phyloP scores from a whole-genome alignment of 2,329 filamentous ascomycete genomes.

The Fusarium begoniae region DNA sequence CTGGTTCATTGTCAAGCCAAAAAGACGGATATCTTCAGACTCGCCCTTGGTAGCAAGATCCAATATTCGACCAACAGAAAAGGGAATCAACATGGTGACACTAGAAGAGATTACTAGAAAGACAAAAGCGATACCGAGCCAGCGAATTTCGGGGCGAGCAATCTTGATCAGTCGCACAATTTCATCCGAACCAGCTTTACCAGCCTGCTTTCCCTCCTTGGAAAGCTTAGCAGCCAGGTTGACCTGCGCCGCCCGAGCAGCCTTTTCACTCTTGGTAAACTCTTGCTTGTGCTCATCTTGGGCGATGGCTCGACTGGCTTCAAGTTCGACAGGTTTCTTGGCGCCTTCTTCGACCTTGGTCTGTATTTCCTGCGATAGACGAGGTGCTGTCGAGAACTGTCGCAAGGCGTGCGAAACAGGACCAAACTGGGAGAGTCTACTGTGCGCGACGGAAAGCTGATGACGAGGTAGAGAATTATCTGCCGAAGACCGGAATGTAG shows the following conservation, averaged over 20 bases:
- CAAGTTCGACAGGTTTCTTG: conserved; percentile 49
- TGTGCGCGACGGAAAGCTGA: conserved; percentile 1
- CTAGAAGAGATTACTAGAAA: conserved; percentile 89
- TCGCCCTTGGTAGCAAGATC: conserved; percentile 85
- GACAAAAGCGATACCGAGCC: conserved; percentile 80
- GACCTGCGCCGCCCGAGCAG: conserved; percentile 84
- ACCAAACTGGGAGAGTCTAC: conserved; percentile 11
- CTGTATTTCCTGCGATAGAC: conserved; percentile 36
- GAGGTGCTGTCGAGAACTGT: conserved; percentile 44
- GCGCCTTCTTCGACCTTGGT: conserved; percentile 45
- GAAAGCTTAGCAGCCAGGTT: conserved; percentile 89
- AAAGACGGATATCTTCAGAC: conserved; percentile 73
- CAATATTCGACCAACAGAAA: conserved; percentile 94
- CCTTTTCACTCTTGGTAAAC: conserved; percentile 80
- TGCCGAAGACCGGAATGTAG: conserved; percentile 34
- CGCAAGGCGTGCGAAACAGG: conserved; percentile 37
- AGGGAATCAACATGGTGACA: conserved; percentile 96
- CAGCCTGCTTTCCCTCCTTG: conserved; percentile 74
- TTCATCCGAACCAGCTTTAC: conserved; percentile 73
- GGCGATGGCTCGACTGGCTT: conserved; percentile 45
- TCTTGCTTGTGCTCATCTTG: conserved; percentile 51
- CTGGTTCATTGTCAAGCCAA: conserved; percentile 84
- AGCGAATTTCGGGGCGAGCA: conserved; percentile 82
- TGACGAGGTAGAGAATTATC: conserved; percentile 1
- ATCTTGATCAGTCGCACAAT: conserved; percentile 90